Evolutionary conservation across 768 basidiomycete species (phyloP).

Genomic region (Leucocoprinus sp.): DNA sequence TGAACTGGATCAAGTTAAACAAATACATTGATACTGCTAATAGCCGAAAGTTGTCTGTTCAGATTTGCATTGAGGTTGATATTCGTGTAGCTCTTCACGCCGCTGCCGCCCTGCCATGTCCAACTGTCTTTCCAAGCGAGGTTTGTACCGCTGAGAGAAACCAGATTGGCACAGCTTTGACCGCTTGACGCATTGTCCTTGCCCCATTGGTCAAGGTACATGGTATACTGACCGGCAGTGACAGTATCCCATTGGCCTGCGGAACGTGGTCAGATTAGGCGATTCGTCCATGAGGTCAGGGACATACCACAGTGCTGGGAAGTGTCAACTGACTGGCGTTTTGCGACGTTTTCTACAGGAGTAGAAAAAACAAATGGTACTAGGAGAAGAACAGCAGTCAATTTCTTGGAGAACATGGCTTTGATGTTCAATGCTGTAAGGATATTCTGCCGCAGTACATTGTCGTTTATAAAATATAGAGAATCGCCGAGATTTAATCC

Average conservation of each 20-base stretch:
- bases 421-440: not conserved
- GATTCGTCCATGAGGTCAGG: not conserved
- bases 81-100: constrained; percentile 58
- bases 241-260: constrained; percentile 47
- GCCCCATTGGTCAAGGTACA: constrained; percentile 45
- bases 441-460: not conserved
- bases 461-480: not conserved
- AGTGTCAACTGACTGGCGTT: constrained; percentile 27
- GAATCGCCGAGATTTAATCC: constrained; percentile 8
- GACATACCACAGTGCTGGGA: constrained; percentile 28
- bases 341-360: constrained; percentile 21
- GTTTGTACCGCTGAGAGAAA: constrained; percentile 31
- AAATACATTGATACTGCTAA: constrained; percentile 48
- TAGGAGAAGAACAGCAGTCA: constrained; percentile 22
- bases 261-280: not conserved
- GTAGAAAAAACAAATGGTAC: constrained; percentile 23
- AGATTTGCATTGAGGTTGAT: constrained; percentile 41
- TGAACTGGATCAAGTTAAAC: not conserved
- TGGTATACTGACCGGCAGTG: constrained; percentile 34
- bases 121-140: constrained; percentile 46
- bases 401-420: constrained; percentile 18
- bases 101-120: constrained; percentile 42
- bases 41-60: constrained; percentile 45
- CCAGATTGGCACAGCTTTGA: constrained; percentile 41
- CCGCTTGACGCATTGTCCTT: constrained; percentile 34